Conservation (phyloP, 768 basidiomycete species). For the Tylopilus sp. region DNA sequence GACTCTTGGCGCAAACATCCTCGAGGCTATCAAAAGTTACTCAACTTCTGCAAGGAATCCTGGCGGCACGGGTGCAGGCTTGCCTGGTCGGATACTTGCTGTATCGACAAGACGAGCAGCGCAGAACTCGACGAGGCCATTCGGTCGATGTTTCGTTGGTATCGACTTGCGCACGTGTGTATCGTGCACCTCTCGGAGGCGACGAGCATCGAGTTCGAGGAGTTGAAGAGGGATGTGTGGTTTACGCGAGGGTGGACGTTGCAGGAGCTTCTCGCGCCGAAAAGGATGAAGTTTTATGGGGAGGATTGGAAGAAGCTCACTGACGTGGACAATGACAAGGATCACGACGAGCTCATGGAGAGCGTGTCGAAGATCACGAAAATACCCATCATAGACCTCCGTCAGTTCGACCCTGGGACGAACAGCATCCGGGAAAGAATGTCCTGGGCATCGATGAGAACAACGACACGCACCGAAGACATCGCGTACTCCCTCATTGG, state of each 20-base stretch:
- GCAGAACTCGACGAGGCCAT: slow-evolving; percentile 17
- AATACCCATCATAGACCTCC: slow-evolving; percentile 9
- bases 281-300: slow-evolving; percentile 10
- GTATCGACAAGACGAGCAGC: slow-evolving; percentile 15
- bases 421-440: slow-evolving; percentile 13
- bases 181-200: slow-evolving; percentile 13
- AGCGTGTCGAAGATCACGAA: slow-evolving; percentile 6
- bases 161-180: slow-evolving; percentile 10
- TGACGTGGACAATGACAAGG: slow-evolving; percentile 5
- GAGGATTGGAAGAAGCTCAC: slow-evolving; percentile 8
- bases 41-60: slow-evolving; percentile 11
- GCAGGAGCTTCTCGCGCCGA: slow-evolving; percentile 4
- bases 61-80: slow-evolving; percentile 7
- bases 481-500: slow-evolving; percentile 25
- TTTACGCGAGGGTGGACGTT: slow-evolving; percentile 10
- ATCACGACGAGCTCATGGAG: neutral
- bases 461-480: slow-evolving; percentile 24
- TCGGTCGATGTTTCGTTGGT: slow-evolving; percentile 20
- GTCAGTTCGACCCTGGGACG: slow-evolving; percentile 9
- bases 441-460: slow-evolving; percentile 24
- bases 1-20: slow-evolving; percentile 2
- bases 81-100: slow-evolving; percentile 17
- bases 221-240: slow-evolving; percentile 7
- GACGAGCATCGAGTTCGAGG: neutral
- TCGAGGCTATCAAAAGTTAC: slow-evolving; percentile 11